These are phyloP conservation scores for Pinus albicaulis DNA, from an alignment of 75 land plant species.

Conservation along the genomic window DNA sequence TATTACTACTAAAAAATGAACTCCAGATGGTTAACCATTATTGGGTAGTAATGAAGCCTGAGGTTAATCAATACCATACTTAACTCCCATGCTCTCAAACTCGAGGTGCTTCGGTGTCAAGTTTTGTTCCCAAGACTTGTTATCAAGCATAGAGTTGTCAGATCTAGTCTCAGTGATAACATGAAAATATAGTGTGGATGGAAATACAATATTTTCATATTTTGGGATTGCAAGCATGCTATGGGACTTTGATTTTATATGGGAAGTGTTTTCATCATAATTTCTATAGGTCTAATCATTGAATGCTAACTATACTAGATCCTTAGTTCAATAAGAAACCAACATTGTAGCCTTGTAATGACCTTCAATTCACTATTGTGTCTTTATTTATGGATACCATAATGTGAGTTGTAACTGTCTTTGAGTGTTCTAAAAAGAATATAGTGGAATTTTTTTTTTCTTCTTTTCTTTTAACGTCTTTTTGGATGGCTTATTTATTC, in stretches of 20 bases:
- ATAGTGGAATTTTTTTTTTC: background rate
- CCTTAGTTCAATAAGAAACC: background rate
- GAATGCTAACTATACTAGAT: background rate
- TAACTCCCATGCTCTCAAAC: background rate
- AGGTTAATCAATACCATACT: background rate
- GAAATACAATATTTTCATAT: background rate
- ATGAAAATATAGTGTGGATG: background rate
- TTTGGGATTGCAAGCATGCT: background rate
- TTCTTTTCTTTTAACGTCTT: too few species aligned
- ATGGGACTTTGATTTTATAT: background rate
- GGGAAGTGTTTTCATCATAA: too few species aligned
- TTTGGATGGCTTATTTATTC: background rate
- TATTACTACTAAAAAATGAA: background rate
- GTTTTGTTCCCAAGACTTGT: background rate
- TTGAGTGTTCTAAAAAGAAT: too few species aligned
- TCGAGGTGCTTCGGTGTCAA: background rate
- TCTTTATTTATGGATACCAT: background rate
- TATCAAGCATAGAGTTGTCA: background rate
- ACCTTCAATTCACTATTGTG: background rate
- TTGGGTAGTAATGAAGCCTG: background rate
- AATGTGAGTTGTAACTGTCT: background rate
- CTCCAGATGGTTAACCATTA: background rate
- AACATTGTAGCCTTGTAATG: background rate
- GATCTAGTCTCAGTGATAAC: background rate
- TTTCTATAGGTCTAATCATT: too few species aligned